Conservation (phyloP, 2,329 filamentous ascomycete genomes). For the Sporothrix dimorphospora region DNA sequence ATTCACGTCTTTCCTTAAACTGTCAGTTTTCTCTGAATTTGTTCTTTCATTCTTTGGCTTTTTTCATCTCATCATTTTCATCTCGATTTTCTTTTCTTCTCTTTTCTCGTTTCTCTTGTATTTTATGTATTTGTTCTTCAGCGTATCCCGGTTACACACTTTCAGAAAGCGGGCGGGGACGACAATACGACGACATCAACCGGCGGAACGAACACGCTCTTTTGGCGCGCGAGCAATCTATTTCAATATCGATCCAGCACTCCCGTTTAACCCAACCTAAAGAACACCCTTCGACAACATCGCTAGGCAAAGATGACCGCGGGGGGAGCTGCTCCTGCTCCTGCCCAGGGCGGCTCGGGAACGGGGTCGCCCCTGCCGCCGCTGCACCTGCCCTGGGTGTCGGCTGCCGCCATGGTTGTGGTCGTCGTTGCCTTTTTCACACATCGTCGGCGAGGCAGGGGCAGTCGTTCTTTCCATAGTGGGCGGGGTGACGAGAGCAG, state of each 20-base stretch:
- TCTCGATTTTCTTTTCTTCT: background rate
- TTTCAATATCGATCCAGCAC: background rate
- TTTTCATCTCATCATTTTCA: background rate
- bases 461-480: background rate
- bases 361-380: background rate
- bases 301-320: background rate
- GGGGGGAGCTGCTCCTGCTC: conserved; percentile 17
- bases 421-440: conserved; percentile 1
- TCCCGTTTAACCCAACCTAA: too few relatives aligned
- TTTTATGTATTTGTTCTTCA: background rate
- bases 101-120: background rate
- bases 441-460: background rate
- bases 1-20: background rate
- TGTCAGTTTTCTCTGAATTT: background rate
- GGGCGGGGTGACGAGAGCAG: background rate
- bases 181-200: background rate
- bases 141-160: background rate
- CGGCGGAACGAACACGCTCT: background rate
- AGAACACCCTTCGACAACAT: too few relatives aligned
- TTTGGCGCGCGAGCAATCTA: background rate
- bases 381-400: conserved; percentile 15
- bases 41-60: background rate
- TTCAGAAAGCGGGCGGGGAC: background rate
- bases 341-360: background rate
- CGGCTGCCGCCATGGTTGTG: background rate